Evolutionary conservation across 2,329 filamentous ascomycete genomes (phyloP).

Genomic region (Chaetomiaceae sp.): DNA sequence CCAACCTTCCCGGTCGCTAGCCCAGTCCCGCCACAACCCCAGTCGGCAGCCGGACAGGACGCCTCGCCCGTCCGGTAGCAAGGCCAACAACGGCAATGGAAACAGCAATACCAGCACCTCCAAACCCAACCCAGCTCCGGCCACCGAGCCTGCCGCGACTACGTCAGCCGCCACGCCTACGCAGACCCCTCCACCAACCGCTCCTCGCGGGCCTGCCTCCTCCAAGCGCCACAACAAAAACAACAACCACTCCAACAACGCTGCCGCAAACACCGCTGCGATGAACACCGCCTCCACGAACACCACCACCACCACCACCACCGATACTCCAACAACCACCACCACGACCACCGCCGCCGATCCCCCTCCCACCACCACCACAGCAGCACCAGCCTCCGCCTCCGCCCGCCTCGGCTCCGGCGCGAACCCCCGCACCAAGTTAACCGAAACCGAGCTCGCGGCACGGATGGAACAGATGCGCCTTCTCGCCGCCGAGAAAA

Average conservation of each 20-base stretch:
- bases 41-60: constrained; percentile 14
- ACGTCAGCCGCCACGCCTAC: neutral
- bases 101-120: constrained; percentile 1
- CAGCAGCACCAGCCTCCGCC: constrained; percentile 3
- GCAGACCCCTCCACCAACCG: constrained; percentile 3
- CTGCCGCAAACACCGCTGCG: neutral
- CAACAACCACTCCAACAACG: constrained; percentile 7
- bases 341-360: neutral
- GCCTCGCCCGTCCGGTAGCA: constrained; percentile 19
- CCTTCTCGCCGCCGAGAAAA: constrained; percentile 51
- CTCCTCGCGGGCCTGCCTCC: constrained; percentile 4
- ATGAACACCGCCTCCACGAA: constrained; percentile 4
- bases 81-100: constrained; percentile 9
- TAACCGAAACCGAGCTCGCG: constrained; percentile 53
- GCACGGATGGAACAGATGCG: constrained; percentile 58
- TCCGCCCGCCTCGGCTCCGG: constrained; percentile 46
- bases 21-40: constrained; percentile 30
- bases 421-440: constrained; percentile 53
- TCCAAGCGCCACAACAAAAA: constrained; percentile 6
- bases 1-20: constrained; percentile 24
- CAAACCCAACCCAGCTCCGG: neutral
- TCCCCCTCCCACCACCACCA: constrained; percentile 2
- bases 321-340: neutral
- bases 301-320: neutral
- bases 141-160: neutral